Evolutionary conservation across 345 rosid genomes (phyloP), one percentile per base, ranked within the genome.

Genomic region (Citrus cavaleriei): DNA sequence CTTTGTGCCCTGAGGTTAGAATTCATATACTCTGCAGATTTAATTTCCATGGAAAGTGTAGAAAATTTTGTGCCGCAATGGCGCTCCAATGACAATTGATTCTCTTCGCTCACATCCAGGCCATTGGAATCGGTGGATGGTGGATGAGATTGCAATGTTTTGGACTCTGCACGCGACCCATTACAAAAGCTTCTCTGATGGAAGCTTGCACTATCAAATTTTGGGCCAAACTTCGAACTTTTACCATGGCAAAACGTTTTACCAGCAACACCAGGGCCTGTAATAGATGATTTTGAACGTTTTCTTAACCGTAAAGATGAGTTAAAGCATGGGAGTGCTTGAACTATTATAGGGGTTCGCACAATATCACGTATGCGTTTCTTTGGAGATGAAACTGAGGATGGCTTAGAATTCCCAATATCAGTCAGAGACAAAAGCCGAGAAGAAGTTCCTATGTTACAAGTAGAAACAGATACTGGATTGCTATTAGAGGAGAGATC

Each of bases 311-410:
- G 32, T 55, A 35, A 51, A 76, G 77, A 6, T 67, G 70, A 71
- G 38, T 69, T 76, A 62, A 77, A 76, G 78, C 83, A 86, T 61
- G 87, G 86, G 67, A 84, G 86, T 49, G 87, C 87, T 77, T 87
- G 87, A 82, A 82, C 86, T 73, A 67, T 80, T 38, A 74, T 83
- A 40, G 84, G 86, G 59, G 54, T 19, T 62, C 60, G 76, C 68
- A 57, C 28, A 6, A 66, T 3, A 21, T 81, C 76, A 61, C 5
- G 58, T 46, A 19, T 59, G 51, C 35, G 68, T 42, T 79, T 70
- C 55, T 49, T 81, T 68, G 66, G 40, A 70, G 81, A 77, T 58
- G 75, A 83, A 65, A 72, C 68, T 42, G 35, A n/a, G 68, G 79
- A 63, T 32, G 61, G 55, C 16, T 71, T 71, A 27, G 57, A 40